Evolutionary conservation across 768 basidiomycete species (phyloP).

Genomic region (Suillus subalutaceus): DNA sequence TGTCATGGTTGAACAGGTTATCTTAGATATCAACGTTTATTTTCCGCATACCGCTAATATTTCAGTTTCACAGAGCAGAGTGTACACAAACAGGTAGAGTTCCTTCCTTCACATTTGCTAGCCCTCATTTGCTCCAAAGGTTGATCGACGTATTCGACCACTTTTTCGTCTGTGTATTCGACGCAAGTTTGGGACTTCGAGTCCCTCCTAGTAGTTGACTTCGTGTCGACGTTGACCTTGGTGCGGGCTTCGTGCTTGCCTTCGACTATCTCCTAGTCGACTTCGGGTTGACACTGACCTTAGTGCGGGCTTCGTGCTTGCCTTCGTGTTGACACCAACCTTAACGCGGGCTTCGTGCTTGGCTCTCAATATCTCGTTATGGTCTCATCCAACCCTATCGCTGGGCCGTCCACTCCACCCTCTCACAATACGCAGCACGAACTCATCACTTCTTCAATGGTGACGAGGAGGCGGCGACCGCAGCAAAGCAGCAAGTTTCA

Average conservation of each 20-base stretch:
- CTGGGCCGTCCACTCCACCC: not conserved
- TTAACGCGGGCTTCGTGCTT: not conserved
- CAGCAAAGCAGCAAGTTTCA: not conserved
- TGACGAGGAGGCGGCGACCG: not conserved
- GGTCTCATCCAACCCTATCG: not conserved
- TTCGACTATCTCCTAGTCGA: too few species aligned
- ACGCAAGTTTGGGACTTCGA: not conserved
- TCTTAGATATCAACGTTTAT: not conserved
- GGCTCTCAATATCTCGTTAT: not conserved
- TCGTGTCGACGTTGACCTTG: not conserved
- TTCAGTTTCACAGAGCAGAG: not conserved
- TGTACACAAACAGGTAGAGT: not conserved
- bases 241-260: too few species aligned
- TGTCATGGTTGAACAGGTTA: not conserved
- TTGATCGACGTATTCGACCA: not conserved
- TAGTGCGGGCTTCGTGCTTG: too few species aligned
- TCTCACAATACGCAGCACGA: not conserved
- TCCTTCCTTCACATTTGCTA: not conserved
- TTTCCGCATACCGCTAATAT: not conserved
- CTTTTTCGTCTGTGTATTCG: not conserved
- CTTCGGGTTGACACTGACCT: too few species aligned
- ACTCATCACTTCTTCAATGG: conserved; percentile 2
- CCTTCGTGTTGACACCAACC: not conserved
- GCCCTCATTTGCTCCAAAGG: not conserved
- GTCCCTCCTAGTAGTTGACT: not conserved